Percentiles rank a stretch among this genome's conserved stretches.
Evolutionary conservation across 2,329 filamentous ascomycete genomes (phyloP).

Genomic region (Bipolaris victoriae): DNA sequence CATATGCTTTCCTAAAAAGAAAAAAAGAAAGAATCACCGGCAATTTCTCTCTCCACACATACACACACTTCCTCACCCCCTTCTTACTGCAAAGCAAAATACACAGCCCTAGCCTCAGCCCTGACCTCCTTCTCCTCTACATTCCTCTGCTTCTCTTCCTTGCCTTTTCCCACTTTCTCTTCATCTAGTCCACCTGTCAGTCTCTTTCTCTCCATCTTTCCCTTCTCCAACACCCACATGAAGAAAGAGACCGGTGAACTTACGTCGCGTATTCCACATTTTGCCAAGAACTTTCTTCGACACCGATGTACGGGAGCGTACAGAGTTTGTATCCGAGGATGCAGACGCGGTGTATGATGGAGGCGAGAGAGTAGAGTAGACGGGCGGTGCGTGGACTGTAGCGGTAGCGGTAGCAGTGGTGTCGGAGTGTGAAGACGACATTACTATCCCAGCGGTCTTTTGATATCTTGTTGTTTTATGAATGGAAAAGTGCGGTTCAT

Average conservation of each 20-base stretch:
- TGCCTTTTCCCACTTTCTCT: background rate
- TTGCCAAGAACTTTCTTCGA: constrained; percentile 24
- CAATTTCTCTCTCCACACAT: too few species aligned
- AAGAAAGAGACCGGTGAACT: background rate
- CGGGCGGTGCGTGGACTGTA: background rate
- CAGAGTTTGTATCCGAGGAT: constrained; percentile 13
- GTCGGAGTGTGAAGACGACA: constrained; percentile 8
- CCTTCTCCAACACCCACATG: too few species aligned
- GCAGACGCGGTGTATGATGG: constrained; percentile 14
- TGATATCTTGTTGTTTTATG: too few species aligned
- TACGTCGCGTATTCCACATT: constrained; percentile 22
- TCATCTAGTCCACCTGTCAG: background rate
- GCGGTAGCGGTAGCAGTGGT: background rate
- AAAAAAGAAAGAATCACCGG: background rate
- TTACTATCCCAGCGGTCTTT: too few species aligned
- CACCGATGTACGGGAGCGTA: constrained; percentile 15
- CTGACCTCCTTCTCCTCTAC: constrained; percentile 9
- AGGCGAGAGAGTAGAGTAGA: constrained; percentile 10
- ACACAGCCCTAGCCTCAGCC: constrained; percentile 20
- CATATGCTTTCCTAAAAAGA: background rate
- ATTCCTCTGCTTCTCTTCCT: constrained; percentile 2
- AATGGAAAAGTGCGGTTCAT: too few species aligned
- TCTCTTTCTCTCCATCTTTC: too few species aligned
- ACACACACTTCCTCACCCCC: too few species aligned
- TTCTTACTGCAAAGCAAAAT: constrained; percentile 8